A percentile compares a stretch with the other conserved stretches of the same genome.
These are phyloP conservation scores for Pleurotus ostreatus DNA, from an alignment of 768 basidiomycete genomes.

Conservation along the genomic window DNA sequence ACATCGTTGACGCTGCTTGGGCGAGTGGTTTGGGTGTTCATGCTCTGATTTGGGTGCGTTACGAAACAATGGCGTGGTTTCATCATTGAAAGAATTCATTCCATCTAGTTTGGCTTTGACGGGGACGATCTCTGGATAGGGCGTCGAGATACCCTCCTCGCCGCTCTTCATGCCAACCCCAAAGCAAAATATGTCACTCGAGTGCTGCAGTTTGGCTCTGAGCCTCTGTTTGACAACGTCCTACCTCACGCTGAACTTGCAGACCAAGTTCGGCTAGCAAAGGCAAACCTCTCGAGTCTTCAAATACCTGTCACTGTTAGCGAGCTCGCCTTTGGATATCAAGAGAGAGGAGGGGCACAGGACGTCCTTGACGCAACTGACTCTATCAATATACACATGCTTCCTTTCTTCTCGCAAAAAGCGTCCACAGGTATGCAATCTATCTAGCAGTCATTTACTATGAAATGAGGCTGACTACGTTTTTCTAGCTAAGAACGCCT, in stretches of 20 bases:
- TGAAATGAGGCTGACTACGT: background rate
- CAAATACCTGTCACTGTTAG: conserved; percentile 56
- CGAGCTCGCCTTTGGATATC: conserved; percentile 43
- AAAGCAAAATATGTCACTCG: conserved; percentile 52
- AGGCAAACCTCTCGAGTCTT: conserved; percentile 38
- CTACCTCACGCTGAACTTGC: conserved; percentile 39
- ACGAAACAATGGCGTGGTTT: background rate
- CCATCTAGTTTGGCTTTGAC: conserved; percentile 31
- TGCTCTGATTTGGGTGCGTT: conserved; percentile 53
- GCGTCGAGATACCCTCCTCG: conserved; percentile 40
- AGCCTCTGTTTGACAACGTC: conserved; percentile 51
- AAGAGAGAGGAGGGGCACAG: conserved; percentile 46
- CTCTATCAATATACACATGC: conserved; percentile 53
- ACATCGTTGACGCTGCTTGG: conserved; percentile 56
- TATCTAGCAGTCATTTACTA: no score
- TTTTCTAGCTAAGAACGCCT: conserved; percentile 38
- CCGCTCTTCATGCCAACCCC: conserved; percentile 40
- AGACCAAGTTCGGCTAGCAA: conserved; percentile 38
- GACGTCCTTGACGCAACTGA: conserved; percentile 49
- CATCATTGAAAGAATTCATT: no score
- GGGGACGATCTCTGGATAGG: conserved; percentile 37
- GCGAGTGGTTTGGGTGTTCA: conserved; percentile 48
- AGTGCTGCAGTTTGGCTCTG: conserved; percentile 55
- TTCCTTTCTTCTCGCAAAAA: conserved; percentile 48
- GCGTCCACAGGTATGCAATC: conserved; percentile 38